phyloP scores from a whole-genome alignment of 352 stramenopile genomes.

The Phytopythium delawarense region DNA sequence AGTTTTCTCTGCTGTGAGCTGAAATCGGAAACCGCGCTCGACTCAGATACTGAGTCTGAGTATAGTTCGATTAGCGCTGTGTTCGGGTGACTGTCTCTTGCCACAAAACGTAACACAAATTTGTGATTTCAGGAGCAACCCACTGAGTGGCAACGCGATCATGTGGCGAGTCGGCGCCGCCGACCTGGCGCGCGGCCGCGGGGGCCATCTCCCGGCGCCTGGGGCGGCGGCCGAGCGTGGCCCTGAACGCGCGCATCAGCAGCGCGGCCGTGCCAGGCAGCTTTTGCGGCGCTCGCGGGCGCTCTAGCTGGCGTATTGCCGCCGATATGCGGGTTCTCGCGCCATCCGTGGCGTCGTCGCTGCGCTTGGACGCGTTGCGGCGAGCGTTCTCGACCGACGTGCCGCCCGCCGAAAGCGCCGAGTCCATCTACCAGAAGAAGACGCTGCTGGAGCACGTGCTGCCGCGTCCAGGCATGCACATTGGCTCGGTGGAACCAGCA shows the following conservation, averaged over 20 bases:
- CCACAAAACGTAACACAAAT: not conserved
- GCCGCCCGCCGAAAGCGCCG: constrained; percentile 31
- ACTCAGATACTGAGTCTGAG: constrained; percentile 1
- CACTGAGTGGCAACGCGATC: no score
- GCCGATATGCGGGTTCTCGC: not conserved
- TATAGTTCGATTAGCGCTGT: not conserved
- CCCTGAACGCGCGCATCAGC: not conserved
- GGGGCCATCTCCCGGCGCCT: not conserved
- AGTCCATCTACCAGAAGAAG: constrained; percentile 89
- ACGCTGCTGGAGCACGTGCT: constrained; percentile 88
- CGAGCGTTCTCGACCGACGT: constrained; percentile 18
- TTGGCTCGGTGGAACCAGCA: constrained; percentile 79
- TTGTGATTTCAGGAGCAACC: constrained; percentile 2
- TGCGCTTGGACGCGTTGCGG: not conserved
- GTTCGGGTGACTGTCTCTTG: not conserved
- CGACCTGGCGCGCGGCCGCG: constrained; percentile 2
- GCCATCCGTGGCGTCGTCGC: not conserved
- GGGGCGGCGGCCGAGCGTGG: not conserved
- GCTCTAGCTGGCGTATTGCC: not conserved
- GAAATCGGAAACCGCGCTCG: not conserved
- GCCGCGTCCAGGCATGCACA: constrained; percentile 90
- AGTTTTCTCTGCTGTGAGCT: not conserved
- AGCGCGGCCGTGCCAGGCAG: not conserved
- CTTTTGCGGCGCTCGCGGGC: not conserved
- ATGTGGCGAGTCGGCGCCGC: no score